Base-by-base conservation (phyloP, 768 basidiomycete species). In the Infundibulicybe gibba region DNA sequence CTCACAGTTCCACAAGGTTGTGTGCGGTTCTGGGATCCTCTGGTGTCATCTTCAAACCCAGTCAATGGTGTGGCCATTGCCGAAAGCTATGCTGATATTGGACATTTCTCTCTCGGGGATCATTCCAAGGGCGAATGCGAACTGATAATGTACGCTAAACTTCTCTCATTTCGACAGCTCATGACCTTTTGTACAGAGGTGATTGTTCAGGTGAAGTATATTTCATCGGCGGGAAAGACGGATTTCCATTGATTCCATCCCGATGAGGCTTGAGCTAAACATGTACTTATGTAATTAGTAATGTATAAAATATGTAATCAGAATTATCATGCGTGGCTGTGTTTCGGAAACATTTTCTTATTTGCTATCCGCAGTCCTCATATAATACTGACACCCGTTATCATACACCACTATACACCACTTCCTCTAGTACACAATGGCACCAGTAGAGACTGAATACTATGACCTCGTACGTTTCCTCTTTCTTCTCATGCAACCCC, bases 371-470 rank as follows among this genome's bases (percentile, higher is more conserved):
- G 20, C 16, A 25, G 35, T 21, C 51, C 35, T 11, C 44, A 45
- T 10, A 31, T 10, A 12, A 30, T 9, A 31, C 30, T 25, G 11
- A 16, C 40, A 25, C 39, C 32, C 17, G 25, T 49, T 40, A 32
- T n/a, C 33, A 42, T 34, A 43, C 46, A 43, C 47, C 37, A 46
- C 32, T 32, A 44, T 44, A 33, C 47, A 44, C 45, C 40, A 25
- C 8, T 25, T 25, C 8, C 25, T 25, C 42, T 46, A 51, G 40
- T 32, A 45, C 44, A 15, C 19, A 31, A 91, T 91, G 89, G 74
- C 85, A n/a, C 90, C 90, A 15, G 80, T 91, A 15, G 90, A 93
- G 60, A 90, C 88, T 11, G 87, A 87, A 60, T 94, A 90, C 64
- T 94, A 94, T 66, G 89, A 92, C 63, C 57, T 92, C 64, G 89